phyloP scores from a whole-genome alignment of 2,329 filamentous ascomycete genomes.

The Colletotrichum tropicale region DNA sequence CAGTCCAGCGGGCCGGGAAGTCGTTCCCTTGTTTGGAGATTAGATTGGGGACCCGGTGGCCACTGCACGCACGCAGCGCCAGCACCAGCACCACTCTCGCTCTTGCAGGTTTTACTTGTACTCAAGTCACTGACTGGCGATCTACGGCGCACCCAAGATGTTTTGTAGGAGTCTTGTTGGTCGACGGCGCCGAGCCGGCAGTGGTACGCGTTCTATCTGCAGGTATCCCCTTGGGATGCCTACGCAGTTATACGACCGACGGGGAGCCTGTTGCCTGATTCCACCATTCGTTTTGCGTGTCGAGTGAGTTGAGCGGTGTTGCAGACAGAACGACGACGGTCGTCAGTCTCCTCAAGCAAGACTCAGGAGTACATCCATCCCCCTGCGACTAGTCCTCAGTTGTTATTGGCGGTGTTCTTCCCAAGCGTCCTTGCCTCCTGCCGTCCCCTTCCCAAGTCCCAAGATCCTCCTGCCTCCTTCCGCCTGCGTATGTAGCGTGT shows the following conservation, averaged over 20 bases:
- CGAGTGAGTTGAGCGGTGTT: not conserved
- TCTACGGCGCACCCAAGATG: not conserved
- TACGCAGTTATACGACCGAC: not conserved
- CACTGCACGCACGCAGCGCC: not conserved
- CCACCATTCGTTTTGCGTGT: not conserved
- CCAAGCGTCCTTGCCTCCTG: not conserved
- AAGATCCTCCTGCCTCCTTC: not conserved
- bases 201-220: not conserved
- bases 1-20: not conserved
- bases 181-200: not conserved
- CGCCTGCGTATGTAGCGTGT: not conserved
- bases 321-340: not conserved
- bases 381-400: not conserved
- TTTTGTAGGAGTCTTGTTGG: not conserved
- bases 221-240: not conserved
- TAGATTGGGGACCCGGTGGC: not conserved
- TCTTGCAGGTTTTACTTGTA: not conserved
- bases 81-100: not conserved
- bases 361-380: not conserved
- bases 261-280: not conserved
- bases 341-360: not conserved
- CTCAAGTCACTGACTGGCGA: not conserved
- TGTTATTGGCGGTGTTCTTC: not conserved
- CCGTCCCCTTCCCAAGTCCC: not conserved
- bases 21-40: not conserved